These are phyloP conservation scores for Barnettozyma vustinii DNA, from an alignment of 805 yeast species.

Conservation along the genomic window DNA sequence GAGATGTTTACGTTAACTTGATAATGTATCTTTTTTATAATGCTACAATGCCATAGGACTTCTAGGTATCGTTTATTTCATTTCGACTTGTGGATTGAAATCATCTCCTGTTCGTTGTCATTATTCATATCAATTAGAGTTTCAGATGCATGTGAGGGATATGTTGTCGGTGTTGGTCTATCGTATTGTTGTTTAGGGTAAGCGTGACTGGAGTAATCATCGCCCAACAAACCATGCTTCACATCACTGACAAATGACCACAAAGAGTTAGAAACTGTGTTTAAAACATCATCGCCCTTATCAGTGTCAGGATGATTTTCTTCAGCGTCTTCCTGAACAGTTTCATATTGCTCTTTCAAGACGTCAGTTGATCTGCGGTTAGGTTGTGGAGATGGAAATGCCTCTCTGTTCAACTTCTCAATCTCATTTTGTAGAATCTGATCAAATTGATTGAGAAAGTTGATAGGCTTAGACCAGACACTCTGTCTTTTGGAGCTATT, in stretches of 20 bases:
- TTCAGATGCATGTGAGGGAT: background rate
- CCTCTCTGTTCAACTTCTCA: slow-evolving; percentile 39
- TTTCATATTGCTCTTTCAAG: slow-evolving; percentile 4
- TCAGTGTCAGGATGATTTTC: background rate
- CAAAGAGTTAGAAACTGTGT: slow-evolving; percentile 34
- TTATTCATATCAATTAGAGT: background rate
- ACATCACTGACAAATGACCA: slow-evolving; percentile 51
- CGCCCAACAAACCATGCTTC: slow-evolving; percentile 36
- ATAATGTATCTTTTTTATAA: background rate
- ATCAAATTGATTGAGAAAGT: slow-evolving; percentile 62
- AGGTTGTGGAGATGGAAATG: slow-evolving; percentile 10
- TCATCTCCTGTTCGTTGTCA: slow-evolving; percentile 21
- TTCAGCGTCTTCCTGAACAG: background rate
- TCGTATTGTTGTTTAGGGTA: background rate
- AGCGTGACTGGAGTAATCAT: slow-evolving; percentile 15
- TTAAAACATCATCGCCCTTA: slow-evolving; percentile 27
- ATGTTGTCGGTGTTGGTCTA: background rate
- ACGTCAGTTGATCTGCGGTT: slow-evolving; percentile 1
- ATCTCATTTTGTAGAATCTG: slow-evolving; percentile 60
- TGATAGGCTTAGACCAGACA: slow-evolving; percentile 50
- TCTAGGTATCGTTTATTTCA: background rate
- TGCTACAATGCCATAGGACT: background rate
- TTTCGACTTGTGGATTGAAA: slow-evolving; percentile 11
- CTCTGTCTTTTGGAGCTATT: slow-evolving; percentile 21
- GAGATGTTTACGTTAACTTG: background rate